Evolutionary conservation across 1,284 basidiomycete genomes (phyloP).

Genomic region (Irpex rosettiformis): DNA sequence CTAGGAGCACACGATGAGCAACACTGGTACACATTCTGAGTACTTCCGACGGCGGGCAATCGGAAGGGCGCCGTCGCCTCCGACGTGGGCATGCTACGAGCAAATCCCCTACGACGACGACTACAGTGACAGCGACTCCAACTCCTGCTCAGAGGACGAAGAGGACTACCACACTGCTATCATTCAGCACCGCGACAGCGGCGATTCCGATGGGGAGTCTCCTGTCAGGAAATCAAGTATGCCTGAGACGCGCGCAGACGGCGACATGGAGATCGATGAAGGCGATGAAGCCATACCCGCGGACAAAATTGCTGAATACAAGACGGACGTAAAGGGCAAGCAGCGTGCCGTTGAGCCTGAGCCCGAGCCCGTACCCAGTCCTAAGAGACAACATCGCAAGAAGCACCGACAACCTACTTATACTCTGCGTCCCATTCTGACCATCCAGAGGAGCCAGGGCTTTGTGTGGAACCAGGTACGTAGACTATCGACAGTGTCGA

Average conservation of each 20-base stretch:
- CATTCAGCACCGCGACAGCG: constrained; percentile 9
- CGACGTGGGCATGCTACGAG: constrained; percentile 84
- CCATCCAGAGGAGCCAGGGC: constrained; percentile 80
- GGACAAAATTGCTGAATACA: constrained; percentile 36
- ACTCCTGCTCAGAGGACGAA: constrained; percentile 69
- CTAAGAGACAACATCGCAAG: constrained; percentile 48
- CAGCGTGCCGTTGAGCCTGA: constrained; percentile 68
- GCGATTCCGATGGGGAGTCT: constrained; percentile 30
- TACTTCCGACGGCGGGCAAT: constrained; percentile 69
- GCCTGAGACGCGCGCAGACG: constrained; percentile 38
- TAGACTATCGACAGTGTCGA: constrained; percentile 14
- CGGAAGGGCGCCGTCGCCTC: constrained; percentile 74
- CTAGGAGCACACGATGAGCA: constrained; percentile 16
- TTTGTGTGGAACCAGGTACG: constrained; percentile 84
- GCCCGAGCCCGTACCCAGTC: constrained; percentile 32
- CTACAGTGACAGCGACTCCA: constrained; percentile 41
- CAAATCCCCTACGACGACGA: constrained; percentile 64
- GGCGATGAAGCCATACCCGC: constrained; percentile 37
- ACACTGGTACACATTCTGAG: constrained; percentile 32
- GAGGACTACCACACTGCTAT: constrained; percentile 47
- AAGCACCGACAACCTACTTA: constrained; percentile 54
- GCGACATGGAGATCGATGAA: constrained; percentile 56
- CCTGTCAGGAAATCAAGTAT: constrained; percentile 23
- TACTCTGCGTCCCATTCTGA: constrained; percentile 73
- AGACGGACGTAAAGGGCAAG: constrained; percentile 73